Conservation (phyloP, 2,329 filamentous ascomycete genomes). For the Cercospora zeae-maydis region DNA sequence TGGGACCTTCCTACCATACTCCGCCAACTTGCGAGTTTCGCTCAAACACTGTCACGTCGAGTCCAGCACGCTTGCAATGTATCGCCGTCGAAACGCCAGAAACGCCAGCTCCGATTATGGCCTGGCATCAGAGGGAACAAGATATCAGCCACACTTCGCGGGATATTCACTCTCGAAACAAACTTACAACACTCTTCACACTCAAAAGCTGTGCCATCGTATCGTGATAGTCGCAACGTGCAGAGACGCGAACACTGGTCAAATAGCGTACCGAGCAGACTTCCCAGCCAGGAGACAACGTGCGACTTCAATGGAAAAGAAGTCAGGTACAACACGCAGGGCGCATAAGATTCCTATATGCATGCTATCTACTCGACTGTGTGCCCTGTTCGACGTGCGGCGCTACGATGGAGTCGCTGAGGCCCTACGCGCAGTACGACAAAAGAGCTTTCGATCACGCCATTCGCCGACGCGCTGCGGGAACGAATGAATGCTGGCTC, state of each 20-base stretch:
- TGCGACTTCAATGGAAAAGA: too few species aligned
- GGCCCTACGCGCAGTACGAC: neutral
- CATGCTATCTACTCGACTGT: too few species aligned
- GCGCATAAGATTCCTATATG: neutral
- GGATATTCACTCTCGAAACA: neutral
- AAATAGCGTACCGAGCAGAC: neutral
- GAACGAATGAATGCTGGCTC: neutral
- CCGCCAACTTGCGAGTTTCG: constrained; percentile 52
- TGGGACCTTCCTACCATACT: constrained; percentile 47
- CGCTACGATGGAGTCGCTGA: neutral
- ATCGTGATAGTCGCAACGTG: neutral
- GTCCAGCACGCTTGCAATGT: constrained; percentile 45
- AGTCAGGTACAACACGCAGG: neutral
- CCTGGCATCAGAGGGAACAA: constrained; percentile 21
- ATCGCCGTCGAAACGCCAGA: constrained; percentile 49
- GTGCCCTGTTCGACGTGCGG: too few species aligned
- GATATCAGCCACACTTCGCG: neutral
- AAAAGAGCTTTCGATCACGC: neutral
- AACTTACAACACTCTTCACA: constrained; percentile 12
- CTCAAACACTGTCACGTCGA: constrained; percentile 55
- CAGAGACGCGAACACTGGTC: neutral
- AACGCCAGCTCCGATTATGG: constrained; percentile 52
- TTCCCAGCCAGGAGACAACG: too few species aligned
- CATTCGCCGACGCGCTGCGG: neutral
- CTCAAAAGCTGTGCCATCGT: constrained; percentile 2